Evolutionary conservation across 768 basidiomycete genomes (phyloP), one percentile per base, ranked within the genome.

Genomic region (Wakefieldia striispora): DNA sequence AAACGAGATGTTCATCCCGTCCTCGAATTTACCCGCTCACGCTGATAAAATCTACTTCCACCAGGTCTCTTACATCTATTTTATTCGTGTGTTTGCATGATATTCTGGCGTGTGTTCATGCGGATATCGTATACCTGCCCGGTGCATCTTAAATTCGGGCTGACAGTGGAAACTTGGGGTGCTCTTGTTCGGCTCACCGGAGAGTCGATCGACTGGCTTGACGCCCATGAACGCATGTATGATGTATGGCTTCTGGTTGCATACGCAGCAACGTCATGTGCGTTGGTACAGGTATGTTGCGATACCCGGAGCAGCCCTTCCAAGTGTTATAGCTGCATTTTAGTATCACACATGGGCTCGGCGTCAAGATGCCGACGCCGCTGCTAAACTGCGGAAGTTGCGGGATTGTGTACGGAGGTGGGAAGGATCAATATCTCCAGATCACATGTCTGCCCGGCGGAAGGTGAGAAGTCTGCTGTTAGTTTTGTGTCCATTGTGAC

Each of bases 91-190:
- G 84, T 97, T 38, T 86, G 84, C 58, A 97, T 98, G 84, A 89
- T 98, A 68, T 95, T 97, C 71, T 97, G 92, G 85, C 87, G 95
- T 43, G 93, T 97, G 27, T 98, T 97, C 74, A 95, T 97, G 91
- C 83, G 95, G 44, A 92, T 97, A 69, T 93, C 91, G 50, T 98
- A 97, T 72, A 79, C 84, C 17, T 89, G 91, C 63, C 94, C 95
- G 9, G 81, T 81, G 11, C 93, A 97, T 62, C 80, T 95, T 62
- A 94, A 89, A 64, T 93, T 95, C 60, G 78, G 81, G 34, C 70
- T 95, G 55, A 88, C 85, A 2, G 78, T 93, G 23, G 85, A 86
- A 60, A 80, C 84, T 54, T 97, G 91, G 92, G 78, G 77, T 17
- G 72, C 76, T 44, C 77, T 97, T 42, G 80, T 93, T 41, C 62